Conservation (phyloP, 176 grass and related monocot species). For the Triticum monococcum region DNA sequence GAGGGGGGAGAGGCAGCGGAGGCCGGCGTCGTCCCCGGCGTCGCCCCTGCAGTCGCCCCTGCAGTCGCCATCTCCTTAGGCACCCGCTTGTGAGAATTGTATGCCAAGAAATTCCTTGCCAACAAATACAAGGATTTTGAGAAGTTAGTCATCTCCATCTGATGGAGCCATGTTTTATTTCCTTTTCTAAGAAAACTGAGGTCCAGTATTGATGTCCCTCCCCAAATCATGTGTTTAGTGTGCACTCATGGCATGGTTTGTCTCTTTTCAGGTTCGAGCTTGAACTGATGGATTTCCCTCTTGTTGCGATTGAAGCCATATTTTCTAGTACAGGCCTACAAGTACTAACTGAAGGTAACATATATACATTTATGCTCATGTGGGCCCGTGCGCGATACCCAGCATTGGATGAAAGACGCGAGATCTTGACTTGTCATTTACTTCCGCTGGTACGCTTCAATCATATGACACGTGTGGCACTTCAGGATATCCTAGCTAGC, state of each 20-base stretch:
- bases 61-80: too few relatives aligned
- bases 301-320: constrained; percentile 12
- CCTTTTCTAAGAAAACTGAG: too few relatives aligned
- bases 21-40: too few relatives aligned
- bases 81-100: too few relatives aligned
- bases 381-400: constrained; percentile 61
- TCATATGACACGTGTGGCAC: constrained; percentile 65
- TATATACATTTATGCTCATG: constrained; percentile 71
- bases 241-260: not conserved
- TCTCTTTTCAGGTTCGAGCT: not conserved
- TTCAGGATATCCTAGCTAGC: constrained; percentile 65
- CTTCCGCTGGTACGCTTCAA: constrained; percentile 59
- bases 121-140: too few relatives aligned
- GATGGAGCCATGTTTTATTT: too few relatives aligned
- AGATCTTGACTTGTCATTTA: constrained; percentile 59
- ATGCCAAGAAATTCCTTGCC: too few relatives aligned
- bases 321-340: constrained; percentile 76
- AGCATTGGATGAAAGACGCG: constrained; percentile 55
- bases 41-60: too few relatives aligned
- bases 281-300: not conserved
- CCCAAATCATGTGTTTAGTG: not conserved
- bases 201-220: too few relatives aligned
- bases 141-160: too few relatives aligned
- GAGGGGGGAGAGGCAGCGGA: too few relatives aligned
- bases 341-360: constrained; percentile 67